Base-by-base conservation (phyloP, 1,284 basidiomycete species). In the Erythrobasidium hasegawianum region DNA sequence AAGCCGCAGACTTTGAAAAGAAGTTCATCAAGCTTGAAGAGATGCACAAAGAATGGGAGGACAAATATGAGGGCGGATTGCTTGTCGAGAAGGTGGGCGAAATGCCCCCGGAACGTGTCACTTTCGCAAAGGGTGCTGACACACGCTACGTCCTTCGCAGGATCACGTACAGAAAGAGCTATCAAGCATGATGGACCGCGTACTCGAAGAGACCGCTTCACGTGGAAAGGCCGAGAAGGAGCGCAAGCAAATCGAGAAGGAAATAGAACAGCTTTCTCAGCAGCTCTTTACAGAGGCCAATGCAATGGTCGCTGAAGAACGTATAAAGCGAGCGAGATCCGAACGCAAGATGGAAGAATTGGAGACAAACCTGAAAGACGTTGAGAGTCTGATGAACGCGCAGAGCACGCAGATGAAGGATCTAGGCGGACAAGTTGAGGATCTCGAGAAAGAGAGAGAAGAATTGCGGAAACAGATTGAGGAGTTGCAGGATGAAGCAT, bases 121-220 rank as follows among this genome's bases (percentile, higher is more conserved):
- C n/a, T n/a, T n/a, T n/a, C n/a, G n/a, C n/a, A n/a, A n/a, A n/a
- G n/a, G n/a, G n/a, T n/a, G n/a, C n/a, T n/a, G n/a, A n/a, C n/a
- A n/a, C n/a, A n/a, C n/a, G n/a, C n/a, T n/a, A n/a, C n/a, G n/a
- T n/a, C n/a, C n/a, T n/a, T 11, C 9, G 16, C 87, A 91, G 76
- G 81, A 84, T 27, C 88, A 95, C 77, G 93, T 98, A 68, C 91
- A 89, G 18, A 78, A 85, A 8, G 96, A 98, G 79, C 87, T 98
- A 74, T 95, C 87, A 72, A 84, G 91, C 29, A 81, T 98, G 70
- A 97, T 97, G 85, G 90, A 95, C 72, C 87, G 87, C 58, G 87
- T 94, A 20, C 90, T 93, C 13, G 92, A 96, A 74, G 95, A 97
- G 79, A 92, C 94, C 20, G 86, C 90, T 2, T 85, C 87, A 71